Evolutionary conservation across 495 filamentous ascomycete species (phyloP).

Genomic region (Annulohypoxylon maeteangense): DNA sequence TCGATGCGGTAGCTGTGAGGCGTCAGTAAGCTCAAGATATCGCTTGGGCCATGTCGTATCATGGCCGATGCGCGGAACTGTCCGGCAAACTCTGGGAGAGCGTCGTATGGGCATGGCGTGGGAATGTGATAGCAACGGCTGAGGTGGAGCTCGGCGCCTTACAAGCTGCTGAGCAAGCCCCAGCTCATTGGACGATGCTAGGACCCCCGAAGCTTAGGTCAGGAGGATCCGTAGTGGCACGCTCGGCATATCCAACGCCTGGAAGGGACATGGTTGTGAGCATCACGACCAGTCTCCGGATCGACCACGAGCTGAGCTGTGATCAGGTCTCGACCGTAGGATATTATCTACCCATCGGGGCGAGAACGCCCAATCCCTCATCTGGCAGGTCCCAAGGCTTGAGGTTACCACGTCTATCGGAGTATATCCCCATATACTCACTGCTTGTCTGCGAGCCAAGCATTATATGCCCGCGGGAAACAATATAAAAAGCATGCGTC

Average conservation of each 20-base stretch:
- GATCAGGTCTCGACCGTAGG: conserved; percentile 35
- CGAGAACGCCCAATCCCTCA: conserved; percentile 37
- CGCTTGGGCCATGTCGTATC: conserved; percentile 33
- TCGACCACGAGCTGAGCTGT: conserved; percentile 32
- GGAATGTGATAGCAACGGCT: conserved; percentile 35
- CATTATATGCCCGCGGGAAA: conserved; percentile 7
- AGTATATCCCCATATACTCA: conserved; percentile 17
- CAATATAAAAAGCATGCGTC: conserved; percentile 35
- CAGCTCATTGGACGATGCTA: conserved; percentile 33
- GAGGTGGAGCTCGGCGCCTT: conserved; percentile 44
- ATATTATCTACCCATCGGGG: conserved; percentile 32
- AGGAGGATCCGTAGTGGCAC: conserved; percentile 26
- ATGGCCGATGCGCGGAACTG: conserved; percentile 36
- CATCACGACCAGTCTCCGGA: conserved; percentile 33
- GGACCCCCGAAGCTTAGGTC: conserved; percentile 32
- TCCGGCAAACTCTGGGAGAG: conserved; percentile 26
- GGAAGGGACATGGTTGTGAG: conserved; percentile 7
- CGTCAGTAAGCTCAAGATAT: conserved; percentile 33
- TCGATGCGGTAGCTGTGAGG: conserved; percentile 42
- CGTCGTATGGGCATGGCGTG: conserved; percentile 29
- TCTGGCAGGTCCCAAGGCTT: conserved; percentile 42
- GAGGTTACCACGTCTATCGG: conserved; percentile 25
- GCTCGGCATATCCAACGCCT: conserved; percentile 32
- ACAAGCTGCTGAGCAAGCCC: conserved; percentile 46
- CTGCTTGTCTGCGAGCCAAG: conserved; percentile 25